Evolutionary conservation across 2,329 filamentous ascomycete species (phyloP), one percentile per base, ranked within the genome.

Genomic region (Neofusicoccum kwambonambiense): DNA sequence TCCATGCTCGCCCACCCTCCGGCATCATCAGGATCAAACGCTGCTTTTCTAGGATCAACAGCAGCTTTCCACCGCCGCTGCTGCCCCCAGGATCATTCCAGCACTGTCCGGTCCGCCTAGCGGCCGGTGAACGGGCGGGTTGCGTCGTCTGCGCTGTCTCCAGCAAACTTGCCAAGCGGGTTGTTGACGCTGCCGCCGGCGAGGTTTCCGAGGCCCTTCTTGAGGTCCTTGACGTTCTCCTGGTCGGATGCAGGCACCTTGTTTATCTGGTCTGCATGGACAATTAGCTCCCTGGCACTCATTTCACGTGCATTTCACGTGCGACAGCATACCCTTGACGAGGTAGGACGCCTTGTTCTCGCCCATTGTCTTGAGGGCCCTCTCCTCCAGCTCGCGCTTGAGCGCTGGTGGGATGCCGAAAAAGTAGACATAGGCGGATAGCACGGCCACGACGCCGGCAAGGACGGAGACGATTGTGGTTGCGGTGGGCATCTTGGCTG

Each of bases 311-410:
- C 17, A n/a, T n/a, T n/a, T n/a, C n/a, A n/a, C n/a, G n/a, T n/a
- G n/a, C n/a, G 39, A 13, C 3, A 13, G 67, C 67, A 45, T 64
- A 76, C 77, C 76, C 68, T 78, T 78, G 66, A 75, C 70, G 45
- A 78, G 66, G 67, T 78, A 79, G 15, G 76, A 78, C 67, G 77
- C 75, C 70, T 83, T 83, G 74, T 83, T 83, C 70, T 83, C 81
- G 66, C 81, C 81, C 80, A 83, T 83, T n/a, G 80, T 81, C 68
- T 81, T 73, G 44, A 83, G 74, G 3, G 80, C 81, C 63, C 78
- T 73, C 35, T 77, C 74, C 68, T 83, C 80, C 67, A 83, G 71
- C 67, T 78, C 75, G 64, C 79, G 78, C 73, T 83, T 83, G 64
- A 79, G 68, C 66, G 80, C 77, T 0, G 78, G 76, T 2, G 81